Conservation (phyloP, 352 stramenopile species). For the Phytophthora cactorum region DNA sequence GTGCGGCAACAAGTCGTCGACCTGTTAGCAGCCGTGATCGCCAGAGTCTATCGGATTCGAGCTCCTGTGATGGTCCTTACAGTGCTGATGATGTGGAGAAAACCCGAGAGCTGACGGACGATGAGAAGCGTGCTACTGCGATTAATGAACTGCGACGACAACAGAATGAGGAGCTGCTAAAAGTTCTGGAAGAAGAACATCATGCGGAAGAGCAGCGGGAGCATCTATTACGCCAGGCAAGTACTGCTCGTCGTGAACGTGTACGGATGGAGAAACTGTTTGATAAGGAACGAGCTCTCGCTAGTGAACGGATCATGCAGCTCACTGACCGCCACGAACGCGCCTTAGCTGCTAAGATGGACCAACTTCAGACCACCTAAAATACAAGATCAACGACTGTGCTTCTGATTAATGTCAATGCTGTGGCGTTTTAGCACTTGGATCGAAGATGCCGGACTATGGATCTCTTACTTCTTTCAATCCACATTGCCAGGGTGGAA, state of each 20-base stretch:
- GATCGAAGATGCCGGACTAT: no score
- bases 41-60: constrained; percentile 11
- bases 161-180: constrained; percentile 79
- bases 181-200: constrained; percentile 79
- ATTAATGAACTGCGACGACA: constrained; percentile 61
- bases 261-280: constrained; percentile 75
- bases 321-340: constrained; percentile 78
- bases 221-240: constrained; percentile 56
- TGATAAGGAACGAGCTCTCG: constrained; percentile 64
- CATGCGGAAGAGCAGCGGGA: constrained; percentile 84
- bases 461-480: no score
- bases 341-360: constrained; percentile 48
- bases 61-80: constrained; percentile 17
- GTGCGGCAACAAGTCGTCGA: constrained; percentile 15
- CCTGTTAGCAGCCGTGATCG: constrained; percentile 24
- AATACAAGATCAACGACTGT: no score
- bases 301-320: constrained; percentile 85
- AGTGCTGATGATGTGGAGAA: constrained; percentile 23
- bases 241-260: constrained; percentile 41
- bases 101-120: constrained; percentile 22
- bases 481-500: no score
- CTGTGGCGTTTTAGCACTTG: no score
- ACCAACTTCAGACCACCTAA: constrained; percentile 21
- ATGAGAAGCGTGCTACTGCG: constrained; percentile 30
- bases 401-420: no score